phyloP scores from a whole-genome alignment of 2,329 filamentous ascomycete genomes.

The Beauveria rudraprayagi region DNA sequence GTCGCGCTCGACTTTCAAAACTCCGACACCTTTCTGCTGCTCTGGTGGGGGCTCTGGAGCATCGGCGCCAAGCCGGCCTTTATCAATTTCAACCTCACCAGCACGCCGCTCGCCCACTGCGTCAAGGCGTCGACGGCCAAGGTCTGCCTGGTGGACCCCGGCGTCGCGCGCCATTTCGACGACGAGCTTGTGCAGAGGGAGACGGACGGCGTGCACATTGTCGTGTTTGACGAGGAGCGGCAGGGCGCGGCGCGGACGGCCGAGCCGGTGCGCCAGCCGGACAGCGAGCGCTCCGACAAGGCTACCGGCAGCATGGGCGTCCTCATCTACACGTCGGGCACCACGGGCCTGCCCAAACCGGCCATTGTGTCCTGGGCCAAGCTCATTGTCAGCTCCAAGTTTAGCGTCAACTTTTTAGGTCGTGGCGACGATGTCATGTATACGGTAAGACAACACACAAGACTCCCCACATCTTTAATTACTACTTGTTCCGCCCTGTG shows the following conservation, averaged over 20 bases:
- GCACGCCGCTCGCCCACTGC: slow-evolving; percentile 65
- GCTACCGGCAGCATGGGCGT: slow-evolving; percentile 53
- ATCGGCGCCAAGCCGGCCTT: slow-evolving; percentile 78
- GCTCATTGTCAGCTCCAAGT: slow-evolving; percentile 45
- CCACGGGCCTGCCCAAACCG: slow-evolving; percentile 75
- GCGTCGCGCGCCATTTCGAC: slow-evolving; percentile 44
- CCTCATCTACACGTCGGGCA: slow-evolving; percentile 80
- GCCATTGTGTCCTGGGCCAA: slow-evolving; percentile 71
- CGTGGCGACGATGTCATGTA: slow-evolving; percentile 61
- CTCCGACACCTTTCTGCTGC: slow-evolving; percentile 66
- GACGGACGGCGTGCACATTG: slow-evolving; percentile 45
- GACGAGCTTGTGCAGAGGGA: slow-evolving; percentile 46
- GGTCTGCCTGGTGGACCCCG: slow-evolving; percentile 62
- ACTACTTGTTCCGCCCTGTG: slow-evolving; percentile 21
- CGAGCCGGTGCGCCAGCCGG: slow-evolving; percentile 47
- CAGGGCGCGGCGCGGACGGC: slow-evolving; percentile 43
- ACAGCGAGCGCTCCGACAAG: slow-evolving; percentile 51
- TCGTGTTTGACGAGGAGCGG: slow-evolving; percentile 51
- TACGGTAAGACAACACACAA: slow-evolving; percentile 50
- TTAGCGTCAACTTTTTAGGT: slow-evolving; percentile 57
- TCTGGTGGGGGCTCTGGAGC: slow-evolving; percentile 72
- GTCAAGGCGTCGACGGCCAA: slow-evolving; percentile 58
- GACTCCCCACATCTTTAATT: neutral
- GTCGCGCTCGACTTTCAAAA: slow-evolving; percentile 80
- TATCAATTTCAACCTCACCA: slow-evolving; percentile 78